A percentile compares a stretch with the other conserved stretches of the same genome.
phyloP scores from a whole-genome alignment of 257 asterid genomes.

The Solanum piurae region DNA sequence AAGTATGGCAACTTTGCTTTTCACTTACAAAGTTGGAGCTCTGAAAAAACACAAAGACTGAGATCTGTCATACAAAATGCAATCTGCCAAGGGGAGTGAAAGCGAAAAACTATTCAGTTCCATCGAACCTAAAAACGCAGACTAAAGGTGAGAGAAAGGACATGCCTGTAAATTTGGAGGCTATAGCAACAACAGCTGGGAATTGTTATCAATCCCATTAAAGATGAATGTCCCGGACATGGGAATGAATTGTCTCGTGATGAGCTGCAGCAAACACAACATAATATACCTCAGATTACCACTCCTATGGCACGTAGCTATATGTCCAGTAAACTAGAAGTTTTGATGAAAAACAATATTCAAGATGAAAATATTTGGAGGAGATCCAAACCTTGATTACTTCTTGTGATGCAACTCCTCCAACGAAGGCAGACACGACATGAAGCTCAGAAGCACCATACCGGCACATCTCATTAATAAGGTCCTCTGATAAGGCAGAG shows the following conservation, averaged over 20 bases:
- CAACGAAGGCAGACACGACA: slow-evolving; percentile 83
- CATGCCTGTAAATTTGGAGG: slow-evolving; percentile 7
- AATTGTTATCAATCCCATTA: slow-evolving; percentile 89
- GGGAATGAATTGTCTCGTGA: slow-evolving; percentile 87
- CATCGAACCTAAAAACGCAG: neutral
- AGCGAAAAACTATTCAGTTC: neutral
- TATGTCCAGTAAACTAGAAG: neutral
- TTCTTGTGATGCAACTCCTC: slow-evolving; percentile 97
- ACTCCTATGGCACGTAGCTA: neutral
- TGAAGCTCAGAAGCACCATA: slow-evolving; percentile 97
- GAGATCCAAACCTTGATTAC: slow-evolving; percentile 60
- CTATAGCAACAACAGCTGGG: slow-evolving; percentile 46
- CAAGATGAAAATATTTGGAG: neutral
- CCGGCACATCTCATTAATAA: slow-evolving; percentile 84
- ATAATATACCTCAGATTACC: slow-evolving; percentile 6
- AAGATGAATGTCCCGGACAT: slow-evolving; percentile 87
- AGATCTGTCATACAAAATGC: neutral
- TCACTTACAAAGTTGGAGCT: neutral
- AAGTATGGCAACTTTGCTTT: neutral
- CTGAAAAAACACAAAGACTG: neutral
- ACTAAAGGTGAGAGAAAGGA: neutral
- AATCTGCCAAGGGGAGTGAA: neutral
- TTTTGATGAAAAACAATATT: neutral
- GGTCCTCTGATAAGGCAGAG: slow-evolving; percentile 74
- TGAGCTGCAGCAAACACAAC: slow-evolving; percentile 44